phyloP scores from a whole-genome alignment of 345 rosid species.

The Brassica rapa region DNA sequence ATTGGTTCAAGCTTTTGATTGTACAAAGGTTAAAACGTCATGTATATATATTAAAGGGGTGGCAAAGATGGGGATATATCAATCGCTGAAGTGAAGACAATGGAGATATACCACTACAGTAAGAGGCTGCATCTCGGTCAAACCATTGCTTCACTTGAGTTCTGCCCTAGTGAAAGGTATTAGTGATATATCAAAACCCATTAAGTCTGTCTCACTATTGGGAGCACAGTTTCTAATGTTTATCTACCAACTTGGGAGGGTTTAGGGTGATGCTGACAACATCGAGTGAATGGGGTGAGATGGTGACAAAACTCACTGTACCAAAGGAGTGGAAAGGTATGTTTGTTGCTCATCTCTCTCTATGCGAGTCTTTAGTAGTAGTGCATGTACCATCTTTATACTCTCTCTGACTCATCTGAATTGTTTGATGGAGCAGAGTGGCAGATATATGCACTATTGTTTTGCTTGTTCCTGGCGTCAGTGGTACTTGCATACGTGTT shows the following conservation, averaged over 20 bases:
- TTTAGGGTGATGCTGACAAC: constrained; percentile 78
- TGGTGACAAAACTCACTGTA: constrained; percentile 77
- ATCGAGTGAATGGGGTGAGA: constrained; percentile 80
- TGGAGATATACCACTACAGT: constrained; percentile 88
- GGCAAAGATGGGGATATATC: constrained; percentile 90
- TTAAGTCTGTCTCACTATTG: constrained; percentile 5
- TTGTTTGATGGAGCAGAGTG: constrained; percentile 59
- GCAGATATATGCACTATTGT: constrained; percentile 80
- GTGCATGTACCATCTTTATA: neutral
- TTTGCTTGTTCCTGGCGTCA: constrained; percentile 83
- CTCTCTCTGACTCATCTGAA: neutral
- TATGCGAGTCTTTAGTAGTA: no score
- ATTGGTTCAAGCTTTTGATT: constrained; percentile 4
- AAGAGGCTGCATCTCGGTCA: constrained; percentile 88
- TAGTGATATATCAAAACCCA: constrained; percentile 1
- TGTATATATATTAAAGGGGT: constrained; percentile 50
- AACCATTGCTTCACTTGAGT: constrained; percentile 65
- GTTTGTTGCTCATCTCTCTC: neutral
- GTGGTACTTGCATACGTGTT: constrained; percentile 71
- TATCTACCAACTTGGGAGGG: constrained; percentile 5
- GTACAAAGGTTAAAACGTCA: neutral
- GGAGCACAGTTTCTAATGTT: neutral
- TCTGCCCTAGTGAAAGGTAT: constrained; percentile 86
- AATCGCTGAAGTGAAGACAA: constrained; percentile 80
- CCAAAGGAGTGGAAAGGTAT: constrained; percentile 97